Conservation (phyloP, 2,329 filamentous ascomycete species). For the Thelonectria discophora region DNA sequence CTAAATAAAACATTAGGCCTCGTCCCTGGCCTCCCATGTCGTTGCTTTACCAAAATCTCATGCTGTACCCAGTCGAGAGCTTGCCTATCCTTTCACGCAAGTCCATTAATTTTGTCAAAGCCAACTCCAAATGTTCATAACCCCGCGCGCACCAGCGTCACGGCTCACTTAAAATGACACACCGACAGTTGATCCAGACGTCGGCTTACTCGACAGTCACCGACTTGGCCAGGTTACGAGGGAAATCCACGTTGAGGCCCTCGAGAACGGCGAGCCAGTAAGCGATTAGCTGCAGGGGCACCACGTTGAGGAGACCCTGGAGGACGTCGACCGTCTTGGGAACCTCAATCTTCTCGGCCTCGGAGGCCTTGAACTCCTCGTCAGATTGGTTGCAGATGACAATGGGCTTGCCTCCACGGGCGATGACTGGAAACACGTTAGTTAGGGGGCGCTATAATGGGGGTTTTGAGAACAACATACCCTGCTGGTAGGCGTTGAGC, state of each 20-base stretch:
- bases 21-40: slow-evolving; percentile 34
- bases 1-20: slow-evolving; percentile 39
- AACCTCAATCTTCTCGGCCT: slow-evolving; percentile 97
- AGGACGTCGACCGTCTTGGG: slow-evolving; percentile 94
- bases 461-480: slow-evolving; percentile 56
- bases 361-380: slow-evolving; percentile 84
- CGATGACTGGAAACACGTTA: slow-evolving; percentile 73
- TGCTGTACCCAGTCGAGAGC: slow-evolving; percentile 37
- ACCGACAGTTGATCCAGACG: slow-evolving; percentile 20
- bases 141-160: slow-evolving; percentile 31
- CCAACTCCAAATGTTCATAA: slow-evolving; percentile 43
- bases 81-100: slow-evolving; percentile 36
- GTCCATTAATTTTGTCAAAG: slow-evolving; percentile 40
- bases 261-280: slow-evolving; percentile 99
- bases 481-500: slow-evolving; percentile 99
- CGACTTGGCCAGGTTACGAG: slow-evolving; percentile 97
- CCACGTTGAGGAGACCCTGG: slow-evolving; percentile 96
- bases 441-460: slow-evolving; percentile 2
- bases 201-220: slow-evolving; percentile 91
- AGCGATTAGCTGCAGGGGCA: slow-evolving; percentile 95
- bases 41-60: slow-evolving; percentile 34
- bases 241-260: slow-evolving; percentile 97
- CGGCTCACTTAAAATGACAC: slow-evolving; percentile 36
- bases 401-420: slow-evolving; percentile 93
- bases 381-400: slow-evolving; percentile 96